Evolutionary conservation across 805 yeast genomes (phyloP), one percentile per base, ranked within the genome.

Genomic region (Kazachstania kunashirensis): DNA sequence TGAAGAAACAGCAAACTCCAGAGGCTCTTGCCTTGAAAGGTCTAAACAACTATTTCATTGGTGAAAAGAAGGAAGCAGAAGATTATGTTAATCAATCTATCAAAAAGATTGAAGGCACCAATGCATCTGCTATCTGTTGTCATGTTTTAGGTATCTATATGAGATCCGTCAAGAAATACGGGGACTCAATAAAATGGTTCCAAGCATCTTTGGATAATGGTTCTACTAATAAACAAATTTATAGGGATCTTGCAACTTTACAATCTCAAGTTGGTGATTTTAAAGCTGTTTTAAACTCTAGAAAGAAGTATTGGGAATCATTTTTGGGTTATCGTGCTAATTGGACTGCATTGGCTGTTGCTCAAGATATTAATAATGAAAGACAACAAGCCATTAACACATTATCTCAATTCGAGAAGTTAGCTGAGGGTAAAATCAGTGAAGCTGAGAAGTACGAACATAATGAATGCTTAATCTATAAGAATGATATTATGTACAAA

Each of bases 21-120:
- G 94, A 84, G 51, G 75, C 94, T 3, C 62, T 83, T 38, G 84
- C 95, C 3, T 67, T 92, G 50, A 89, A 89, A 60, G 97, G 94
- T 2, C 67, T 94, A 36, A 64, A 75, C 39, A 62, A 79, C 43
- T 67, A 68, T 53, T 71, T 73, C 45, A 50, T 74, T 32, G 75
- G 78, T 35, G 77, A 75, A 48, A 66, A 68, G 40, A 62, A 63
- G 1, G 94, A 84, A 37, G 86, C 86, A 2, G 76, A 70, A 35
- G 52, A 68, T 0, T 73, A 74, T 48, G 72, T 86, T 36, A 47
- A 60, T 27, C 75, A 72, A 50, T 94, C 94, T 0, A 45, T 78
- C 17, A 63, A 66, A 24, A 75, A 75, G 47, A 79, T 73, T 25
- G 64, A 74, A 14, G 60, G 66, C 3, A 48, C 50, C 12, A 38